Evolutionary conservation across 305 asterid species (phyloP).

Genomic region (Galium porrigens): DNA sequence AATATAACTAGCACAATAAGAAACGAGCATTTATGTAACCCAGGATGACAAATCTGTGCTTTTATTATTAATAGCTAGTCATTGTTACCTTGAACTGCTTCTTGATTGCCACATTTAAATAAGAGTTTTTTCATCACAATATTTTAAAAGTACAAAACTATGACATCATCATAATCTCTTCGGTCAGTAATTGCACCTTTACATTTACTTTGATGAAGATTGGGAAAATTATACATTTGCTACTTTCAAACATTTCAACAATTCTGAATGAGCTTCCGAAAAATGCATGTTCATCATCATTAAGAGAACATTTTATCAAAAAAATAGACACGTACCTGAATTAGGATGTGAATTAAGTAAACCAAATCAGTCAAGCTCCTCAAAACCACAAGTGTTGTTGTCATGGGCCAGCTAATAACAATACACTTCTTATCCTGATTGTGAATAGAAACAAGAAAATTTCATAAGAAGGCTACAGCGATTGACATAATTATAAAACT

Average conservation of each 20-base stretch:
- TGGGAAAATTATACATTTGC: neutral
- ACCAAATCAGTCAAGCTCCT: slow-evolving; percentile 67
- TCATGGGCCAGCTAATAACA: slow-evolving; percentile 38
- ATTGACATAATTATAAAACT: neutral
- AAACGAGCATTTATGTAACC: neutral
- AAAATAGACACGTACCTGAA: slow-evolving; percentile 43
- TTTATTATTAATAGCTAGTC: neutral
- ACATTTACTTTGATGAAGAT: neutral
- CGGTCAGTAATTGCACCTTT: slow-evolving; percentile 4
- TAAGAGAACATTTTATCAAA: neutral
- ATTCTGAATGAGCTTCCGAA: neutral
- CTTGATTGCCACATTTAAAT: neutral
- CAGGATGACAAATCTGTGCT: neutral
- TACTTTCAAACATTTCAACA: neutral
- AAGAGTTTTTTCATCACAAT: neutral
- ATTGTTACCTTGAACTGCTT: neutral
- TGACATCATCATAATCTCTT: neutral
- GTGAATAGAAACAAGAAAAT: slow-evolving; percentile 10
- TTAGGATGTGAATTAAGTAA: slow-evolving; percentile 59
- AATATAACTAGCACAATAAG: neutral
- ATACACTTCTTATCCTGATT: slow-evolving; percentile 56
- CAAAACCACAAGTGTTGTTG: slow-evolving; percentile 40
- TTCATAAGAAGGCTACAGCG: slow-evolving; percentile 14
- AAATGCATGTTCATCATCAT: neutral
- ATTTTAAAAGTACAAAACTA: neutral